Evolutionary conservation across 768 basidiomycete species (phyloP), one percentile per base, ranked within the genome.

Genomic region (Suillus occidentalis): DNA sequence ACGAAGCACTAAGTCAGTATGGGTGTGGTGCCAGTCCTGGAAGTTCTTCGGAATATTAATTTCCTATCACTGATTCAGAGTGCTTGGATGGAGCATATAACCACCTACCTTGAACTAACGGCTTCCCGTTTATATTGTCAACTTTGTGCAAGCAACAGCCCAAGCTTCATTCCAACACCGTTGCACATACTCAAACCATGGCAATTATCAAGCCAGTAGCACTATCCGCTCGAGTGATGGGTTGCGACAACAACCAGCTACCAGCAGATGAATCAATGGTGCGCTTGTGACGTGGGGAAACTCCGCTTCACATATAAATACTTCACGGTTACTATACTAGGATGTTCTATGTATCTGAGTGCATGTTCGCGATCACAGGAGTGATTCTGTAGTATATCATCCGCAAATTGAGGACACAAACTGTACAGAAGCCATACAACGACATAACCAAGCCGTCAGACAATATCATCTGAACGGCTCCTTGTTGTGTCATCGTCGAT

Each of bases 331-430:
- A 31, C 31, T 8, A 50, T 50, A 8, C 14, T 25, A 2, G 13
- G 13, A 50, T 52, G 25, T 9, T 1, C 6, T 22, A 25, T 25
- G 1, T 49, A 25, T 25, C 22, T 25, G 13, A 7, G 6, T 22
- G n/a, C n/a, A n/a, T n/a, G 49, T 49, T 49, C 13, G 13, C 31
- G 31, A 31, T 31, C 4, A 31, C 3, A 31, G 31, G 2, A 31
- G 31, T 31, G 31, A 31, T 4, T 31, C 31, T 4, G 31, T 4
- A 31, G 31, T 31, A 31, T 31, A 31, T 31, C 4, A 91, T 76
- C 25, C 90, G 87, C 22, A 92, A 94, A 71, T 94, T 93, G 10
- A 91, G 92, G 20, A 92, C 85, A n/a, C 87, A 66, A 90, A 91
- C 72, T 92, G 91, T 5, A 91, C 75, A 0, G 92, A 92, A 25